Base-by-base conservation (phyloP, 352 stramenopile species). In the Pythium pyrilobum region DNA sequence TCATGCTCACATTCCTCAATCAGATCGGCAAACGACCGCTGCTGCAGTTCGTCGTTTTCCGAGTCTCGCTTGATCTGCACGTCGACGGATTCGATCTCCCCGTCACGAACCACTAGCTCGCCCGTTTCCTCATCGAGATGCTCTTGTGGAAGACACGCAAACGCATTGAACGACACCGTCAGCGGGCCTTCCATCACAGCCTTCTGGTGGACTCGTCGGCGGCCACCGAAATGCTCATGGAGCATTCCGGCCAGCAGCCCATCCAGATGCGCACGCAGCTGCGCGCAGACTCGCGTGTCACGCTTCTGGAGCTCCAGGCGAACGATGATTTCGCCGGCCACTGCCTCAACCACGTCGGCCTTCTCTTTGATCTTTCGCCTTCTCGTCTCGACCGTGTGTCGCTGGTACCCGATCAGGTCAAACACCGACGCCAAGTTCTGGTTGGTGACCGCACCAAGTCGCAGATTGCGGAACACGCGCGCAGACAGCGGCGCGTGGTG, bases 401-500 rank as follows among this genome's bases (percentile, higher is more conserved):
- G 61, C 18, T 69, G 66, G 64, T 87, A 90, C 10, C 77, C 77
- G 64, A 92, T 74, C 28, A 68, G 64, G 29, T 89, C 75, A 43
- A 74, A 87, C 11, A 86, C 79, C 10, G 65, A 56, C 20, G 77
- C 76, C 44, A 92, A 57, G 59, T 89, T 92, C 52, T 75, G 62
- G 62, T 92, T 92, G 0, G 74, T 80, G 28, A 92, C 81, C 15
- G 82, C 66, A 0, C 61, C 71, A 16, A 88, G 46, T 9, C 77
- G 64, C 45, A 92, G 62, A 44, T 80, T 76, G 36, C 78, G 79
- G 53, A 89, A 89, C 38, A 92, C 74, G 1, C 76, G 60, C 31
- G 76, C 74, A 23, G 75, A 79, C 15, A 92, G 41, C 12, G 78
- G 77, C 2, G 70, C 61, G 8, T 59, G 40, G 15, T 80, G 68